Percentiles rank a stretch among this genome's conserved stretches.
Evolutionary conservation across 805 yeast genomes (phyloP).

Genomic region (Wickerhamomyces tratensis): DNA sequence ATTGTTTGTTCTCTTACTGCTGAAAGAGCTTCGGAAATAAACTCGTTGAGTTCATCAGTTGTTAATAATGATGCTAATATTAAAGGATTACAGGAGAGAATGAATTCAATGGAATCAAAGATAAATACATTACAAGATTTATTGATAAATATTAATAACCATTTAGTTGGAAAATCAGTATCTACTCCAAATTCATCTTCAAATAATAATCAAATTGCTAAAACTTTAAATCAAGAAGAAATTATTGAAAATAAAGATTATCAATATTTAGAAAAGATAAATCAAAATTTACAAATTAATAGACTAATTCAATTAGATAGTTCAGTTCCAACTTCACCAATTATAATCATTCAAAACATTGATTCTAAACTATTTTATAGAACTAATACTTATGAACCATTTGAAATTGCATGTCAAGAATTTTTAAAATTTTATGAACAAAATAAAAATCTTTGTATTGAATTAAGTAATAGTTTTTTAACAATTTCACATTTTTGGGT

Average conservation of each 20-base stretch:
- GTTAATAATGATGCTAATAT: no score
- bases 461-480: slow-evolving; percentile 36
- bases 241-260: slow-evolving; percentile 2
- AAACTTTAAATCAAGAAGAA: no score
- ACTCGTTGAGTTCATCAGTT: slow-evolving; percentile 1
- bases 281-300: slow-evolving; percentile 1
- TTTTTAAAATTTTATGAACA: slow-evolving; percentile 35
- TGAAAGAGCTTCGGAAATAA: slow-evolving; percentile 7
- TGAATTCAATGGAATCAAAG: no score
- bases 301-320: slow-evolving; percentile 17
- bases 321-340: slow-evolving; percentile 23
- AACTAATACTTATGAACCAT: slow-evolving; percentile 16
- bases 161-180: no score
- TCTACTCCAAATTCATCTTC: no score
- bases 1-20: slow-evolving; percentile 37
- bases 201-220: no score
- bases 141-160: no score
- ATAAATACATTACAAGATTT: no score
- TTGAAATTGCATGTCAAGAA: slow-evolving; percentile 29
- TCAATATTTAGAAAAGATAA: slow-evolving; percentile 4
- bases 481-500: slow-evolving; percentile 51
- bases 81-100: no score
- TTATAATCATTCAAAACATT: slow-evolving; percentile 25
- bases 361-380: slow-evolving; percentile 30
- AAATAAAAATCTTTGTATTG: slow-evolving; percentile 32